phyloP scores from a whole-genome alignment of 2,329 filamentous ascomycete genomes.

The Colletotrichum caudatum region DNA sequence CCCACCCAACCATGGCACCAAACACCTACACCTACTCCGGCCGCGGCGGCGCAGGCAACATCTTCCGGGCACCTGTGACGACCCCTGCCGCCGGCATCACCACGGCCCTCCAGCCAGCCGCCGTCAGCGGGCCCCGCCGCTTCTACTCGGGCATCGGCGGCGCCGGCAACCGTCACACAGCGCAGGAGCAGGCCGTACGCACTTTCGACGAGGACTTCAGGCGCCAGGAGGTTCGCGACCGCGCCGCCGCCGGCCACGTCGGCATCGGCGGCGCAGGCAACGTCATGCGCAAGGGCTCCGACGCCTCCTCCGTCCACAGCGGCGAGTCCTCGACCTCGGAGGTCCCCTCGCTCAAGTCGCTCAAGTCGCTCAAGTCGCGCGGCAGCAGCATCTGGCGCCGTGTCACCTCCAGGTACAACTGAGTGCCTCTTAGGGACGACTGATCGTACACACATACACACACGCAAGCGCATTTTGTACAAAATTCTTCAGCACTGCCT shows the following conservation, averaged over 20 bases:
- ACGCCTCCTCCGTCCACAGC: conserved; percentile 63
- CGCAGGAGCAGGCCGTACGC: conserved; percentile 49
- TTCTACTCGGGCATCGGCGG: conserved; percentile 77
- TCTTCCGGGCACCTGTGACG: conserved; percentile 58
- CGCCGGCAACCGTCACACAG: conserved; percentile 76
- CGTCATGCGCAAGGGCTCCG: conserved; percentile 72
- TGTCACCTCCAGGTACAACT: conserved; percentile 50
- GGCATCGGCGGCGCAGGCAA: conserved; percentile 63
- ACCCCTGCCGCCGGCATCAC: conserved; percentile 62
- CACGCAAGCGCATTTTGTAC: background rate
- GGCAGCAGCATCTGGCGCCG: conserved; percentile 55
- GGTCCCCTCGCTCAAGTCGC: conserved; percentile 35
- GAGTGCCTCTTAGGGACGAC: conserved; percentile 4
- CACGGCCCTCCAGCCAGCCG: conserved; percentile 59
- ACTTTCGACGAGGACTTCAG: conserved; percentile 44
- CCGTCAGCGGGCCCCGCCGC: conserved; percentile 58
- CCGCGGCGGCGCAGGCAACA: conserved; percentile 69
- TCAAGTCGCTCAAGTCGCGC: conserved; percentile 39
- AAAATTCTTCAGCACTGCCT: conserved; percentile 3
- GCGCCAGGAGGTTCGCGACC: conserved; percentile 40
- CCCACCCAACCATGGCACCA: conserved; percentile 60
- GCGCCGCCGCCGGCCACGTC: conserved; percentile 40
- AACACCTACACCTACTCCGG: conserved; percentile 65
- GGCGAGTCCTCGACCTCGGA: conserved; percentile 44
- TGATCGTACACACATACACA: background rate